Evolutionary conservation across 75 land plant genomes (phyloP).

Genomic region (Adiantum capillusveneris): DNA sequence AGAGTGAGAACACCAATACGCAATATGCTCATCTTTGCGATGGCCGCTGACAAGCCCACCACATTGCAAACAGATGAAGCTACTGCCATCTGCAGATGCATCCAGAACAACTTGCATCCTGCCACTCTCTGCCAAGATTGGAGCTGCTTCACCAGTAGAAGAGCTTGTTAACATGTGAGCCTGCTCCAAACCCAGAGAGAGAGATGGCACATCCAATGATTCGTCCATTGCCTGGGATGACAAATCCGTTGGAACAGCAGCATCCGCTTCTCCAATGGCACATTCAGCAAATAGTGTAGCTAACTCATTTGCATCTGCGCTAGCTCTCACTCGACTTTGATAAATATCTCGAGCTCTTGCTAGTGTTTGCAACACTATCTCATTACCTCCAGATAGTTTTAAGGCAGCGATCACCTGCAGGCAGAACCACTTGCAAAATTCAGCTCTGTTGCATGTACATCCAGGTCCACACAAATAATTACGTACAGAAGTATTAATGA

Average conservation of each 20-base stretch:
- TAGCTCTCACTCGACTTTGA: slow-evolving; percentile 37
- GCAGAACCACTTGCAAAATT: background rate
- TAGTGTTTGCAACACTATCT: slow-evolving; percentile 47
- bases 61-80: slow-evolving; percentile 79
- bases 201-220: background rate
- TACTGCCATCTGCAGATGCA: slow-evolving; percentile 87
- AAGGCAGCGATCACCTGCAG: slow-evolving; percentile 68
- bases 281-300: slow-evolving; percentile 87
- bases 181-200: background rate
- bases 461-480: no score
- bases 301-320: slow-evolving; percentile 53
- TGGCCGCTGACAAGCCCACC: slow-evolving; percentile 78
- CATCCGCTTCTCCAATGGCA: slow-evolving; percentile 71
- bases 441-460: background rate
- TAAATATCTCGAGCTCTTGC: slow-evolving; percentile 72
- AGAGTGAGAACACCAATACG: slow-evolving; percentile 57
- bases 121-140: slow-evolving; percentile 76
- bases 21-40: slow-evolving; percentile 76
- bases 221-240: background rate
- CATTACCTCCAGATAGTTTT: slow-evolving; percentile 56
- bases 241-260: slow-evolving; percentile 1
- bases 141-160: slow-evolving; percentile 10
- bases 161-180: slow-evolving; percentile 8
- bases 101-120: slow-evolving; percentile 73
- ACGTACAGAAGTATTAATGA: no score